A percentile compares a stretch with the other conserved stretches of the same genome.
These are phyloP conservation scores for Triglochin maritima DNA, from an alignment of 106 monocot species.

Conservation along the genomic window DNA sequence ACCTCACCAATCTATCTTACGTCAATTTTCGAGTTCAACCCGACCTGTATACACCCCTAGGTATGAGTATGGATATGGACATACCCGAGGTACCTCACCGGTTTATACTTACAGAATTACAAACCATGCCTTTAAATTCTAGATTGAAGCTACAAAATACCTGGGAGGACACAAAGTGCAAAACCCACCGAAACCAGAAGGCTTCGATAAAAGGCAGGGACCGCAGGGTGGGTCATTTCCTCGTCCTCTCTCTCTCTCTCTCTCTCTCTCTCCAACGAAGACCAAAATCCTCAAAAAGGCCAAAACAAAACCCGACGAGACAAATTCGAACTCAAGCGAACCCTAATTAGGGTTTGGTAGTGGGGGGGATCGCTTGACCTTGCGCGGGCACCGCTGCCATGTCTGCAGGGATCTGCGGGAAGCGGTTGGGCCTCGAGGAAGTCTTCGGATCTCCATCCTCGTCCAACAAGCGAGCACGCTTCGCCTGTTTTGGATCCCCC, in stretches of 20 bases:
- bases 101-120: too few species aligned
- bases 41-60: too few species aligned
- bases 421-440: constrained; percentile 76
- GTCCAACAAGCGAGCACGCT: constrained; percentile 45
- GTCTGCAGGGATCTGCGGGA: constrained; percentile 85
- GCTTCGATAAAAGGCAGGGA: neutral
- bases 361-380: neutral
- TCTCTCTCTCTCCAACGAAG: neutral
- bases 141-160: too few species aligned
- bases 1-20: too few species aligned
- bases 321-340: too few species aligned
- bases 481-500: constrained; percentile 11
- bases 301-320: too few species aligned
- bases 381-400: constrained; percentile 28
- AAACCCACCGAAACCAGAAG: neutral
- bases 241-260: neutral
- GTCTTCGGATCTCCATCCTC: constrained; percentile 56
- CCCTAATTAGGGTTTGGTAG: neutral
- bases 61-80: too few species aligned
- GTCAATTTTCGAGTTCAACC: too few species aligned
- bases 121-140: too few species aligned
- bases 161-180: neutral
- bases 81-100: too few species aligned
- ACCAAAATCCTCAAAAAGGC: neutral
- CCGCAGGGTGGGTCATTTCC: neutral